These are phyloP conservation scores for Datisca glomerata DNA, from an alignment of 306 rosid species.

Conservation along the genomic window DNA sequence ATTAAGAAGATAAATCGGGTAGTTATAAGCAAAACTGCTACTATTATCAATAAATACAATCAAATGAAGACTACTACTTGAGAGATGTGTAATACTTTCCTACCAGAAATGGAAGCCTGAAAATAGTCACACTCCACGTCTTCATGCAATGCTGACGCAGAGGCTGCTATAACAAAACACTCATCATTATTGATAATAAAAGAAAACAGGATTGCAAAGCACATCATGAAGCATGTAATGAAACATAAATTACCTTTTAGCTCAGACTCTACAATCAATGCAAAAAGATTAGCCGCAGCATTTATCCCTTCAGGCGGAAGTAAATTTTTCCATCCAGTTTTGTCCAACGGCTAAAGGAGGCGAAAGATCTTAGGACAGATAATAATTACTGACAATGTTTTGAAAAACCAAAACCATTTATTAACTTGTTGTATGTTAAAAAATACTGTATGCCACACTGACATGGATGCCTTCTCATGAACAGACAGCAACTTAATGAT, in stretches of 20 bases:
- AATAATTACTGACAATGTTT: slow-evolving; percentile 3
- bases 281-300: slow-evolving; percentile 68
- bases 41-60: no score
- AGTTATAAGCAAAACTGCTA: no score
- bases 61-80: no score
- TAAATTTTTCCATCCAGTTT: slow-evolving; percentile 30
- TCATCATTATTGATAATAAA: slow-evolving; percentile 11
- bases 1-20: no score
- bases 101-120: slow-evolving; percentile 84
- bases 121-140: slow-evolving; percentile 53
- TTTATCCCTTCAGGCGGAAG: slow-evolving; percentile 74
- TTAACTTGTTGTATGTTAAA: no score
- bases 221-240: background rate
- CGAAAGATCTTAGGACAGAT: slow-evolving; percentile 10
- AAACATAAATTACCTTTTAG: slow-evolving; percentile 43
- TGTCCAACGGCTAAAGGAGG: slow-evolving; percentile 56
- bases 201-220: slow-evolving; percentile 14
- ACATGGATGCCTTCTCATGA: no score
- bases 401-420: no score
- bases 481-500: no score
- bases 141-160: slow-evolving; percentile 68
- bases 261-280: slow-evolving; percentile 75
- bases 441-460: no score
- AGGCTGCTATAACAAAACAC: slow-evolving; percentile 47
- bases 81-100: slow-evolving; percentile 15